A percentile compares a stretch with the other conserved stretches of the same genome.
Conservation (phyloP, 306 rosid species). For the Prunus fruticosa region DNA sequence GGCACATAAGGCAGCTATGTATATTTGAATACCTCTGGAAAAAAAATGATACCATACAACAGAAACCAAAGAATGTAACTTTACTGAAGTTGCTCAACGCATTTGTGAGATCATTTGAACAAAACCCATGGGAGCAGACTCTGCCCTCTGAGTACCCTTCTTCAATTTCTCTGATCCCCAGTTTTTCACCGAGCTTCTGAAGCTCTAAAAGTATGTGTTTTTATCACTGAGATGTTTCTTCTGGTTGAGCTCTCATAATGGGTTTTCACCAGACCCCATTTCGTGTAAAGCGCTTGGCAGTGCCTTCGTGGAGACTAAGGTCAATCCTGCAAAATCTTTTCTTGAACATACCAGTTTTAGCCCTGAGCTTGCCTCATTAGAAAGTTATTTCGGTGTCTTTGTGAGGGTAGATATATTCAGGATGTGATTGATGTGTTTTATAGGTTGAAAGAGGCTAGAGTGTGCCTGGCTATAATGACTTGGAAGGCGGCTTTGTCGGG, state of each 20-base stretch:
- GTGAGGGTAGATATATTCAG: constrained; percentile 49
- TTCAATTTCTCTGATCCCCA: constrained; percentile 50
- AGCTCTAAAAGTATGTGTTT: constrained; percentile 50
- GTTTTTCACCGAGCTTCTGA: constrained; percentile 45
- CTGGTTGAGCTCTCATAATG: constrained; percentile 52
- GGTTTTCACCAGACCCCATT: constrained; percentile 44
- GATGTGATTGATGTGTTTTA: constrained; percentile 46
- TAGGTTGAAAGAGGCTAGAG: constrained; percentile 36
- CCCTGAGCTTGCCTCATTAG: constrained; percentile 51
- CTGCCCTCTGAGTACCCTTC: constrained; percentile 58
- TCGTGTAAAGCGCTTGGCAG: constrained; percentile 45
- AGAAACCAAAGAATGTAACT: constrained; percentile 35
- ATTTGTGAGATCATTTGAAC: constrained; percentile 52
- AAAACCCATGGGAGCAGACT: constrained; percentile 66
- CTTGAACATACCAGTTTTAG: constrained; percentile 42
- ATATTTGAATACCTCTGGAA: too few relatives aligned
- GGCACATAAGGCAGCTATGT: too few relatives aligned
- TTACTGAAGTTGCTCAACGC: constrained; percentile 32
- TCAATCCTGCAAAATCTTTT: constrained; percentile 48
- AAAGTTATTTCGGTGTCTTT: constrained; percentile 47
- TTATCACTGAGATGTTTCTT: constrained; percentile 67
- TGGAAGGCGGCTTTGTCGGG: constrained; percentile 53
- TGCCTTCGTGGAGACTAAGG: constrained; percentile 55
- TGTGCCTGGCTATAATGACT: constrained; percentile 44
- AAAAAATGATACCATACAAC: constrained; percentile 26